Percentiles rank a stretch among this genome's conserved stretches.
Conservation (phyloP, 2,329 filamentous ascomycete species). For the Ascosphaera acerosa region DNA sequence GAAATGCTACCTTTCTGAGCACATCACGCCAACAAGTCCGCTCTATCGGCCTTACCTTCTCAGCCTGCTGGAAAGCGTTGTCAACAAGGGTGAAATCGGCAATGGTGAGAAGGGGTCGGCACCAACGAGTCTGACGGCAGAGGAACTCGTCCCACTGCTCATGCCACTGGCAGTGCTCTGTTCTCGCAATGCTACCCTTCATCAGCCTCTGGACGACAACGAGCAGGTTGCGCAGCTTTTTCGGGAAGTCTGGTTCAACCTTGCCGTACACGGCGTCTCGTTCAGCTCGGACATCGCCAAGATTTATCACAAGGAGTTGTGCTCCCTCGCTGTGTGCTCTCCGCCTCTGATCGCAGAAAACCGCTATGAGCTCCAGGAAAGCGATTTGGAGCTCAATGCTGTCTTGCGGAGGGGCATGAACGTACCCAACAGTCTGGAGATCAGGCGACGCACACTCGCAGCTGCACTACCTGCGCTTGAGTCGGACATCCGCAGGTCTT, state of each 20-base stretch:
- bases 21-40: slow-evolving; percentile 38
- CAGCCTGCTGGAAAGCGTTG: slow-evolving; percentile 61
- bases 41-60: slow-evolving; percentile 64
- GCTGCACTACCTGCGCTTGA: slow-evolving; percentile 52
- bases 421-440: slow-evolving; percentile 41
- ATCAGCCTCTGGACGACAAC: slow-evolving; percentile 20
- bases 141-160: slow-evolving; percentile 68
- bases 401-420: slow-evolving; percentile 70
- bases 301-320: slow-evolving; percentile 49
- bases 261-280: slow-evolving; percentile 78
- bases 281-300: slow-evolving; percentile 47
- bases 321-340: slow-evolving; percentile 65
- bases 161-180: slow-evolving; percentile 71
- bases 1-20: slow-evolving; percentile 50
- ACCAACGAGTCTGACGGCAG: slow-evolving; percentile 58
- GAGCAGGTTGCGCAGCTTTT: slow-evolving; percentile 49
- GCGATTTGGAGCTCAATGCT: slow-evolving; percentile 89
- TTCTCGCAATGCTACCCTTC: slow-evolving; percentile 21
- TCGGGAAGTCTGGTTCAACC: slow-evolving; percentile 94
- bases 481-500: slow-evolving; percentile 53
- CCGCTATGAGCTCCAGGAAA: slow-evolving; percentile 71
- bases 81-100: slow-evolving; percentile 71
- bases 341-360: slow-evolving; percentile 71
- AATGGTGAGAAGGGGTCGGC: slow-evolving; percentile 47
- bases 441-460: slow-evolving; percentile 56